Conservation (phyloP, 2,329 filamentous ascomycete species). For the Penicillium capsulatum region DNA sequence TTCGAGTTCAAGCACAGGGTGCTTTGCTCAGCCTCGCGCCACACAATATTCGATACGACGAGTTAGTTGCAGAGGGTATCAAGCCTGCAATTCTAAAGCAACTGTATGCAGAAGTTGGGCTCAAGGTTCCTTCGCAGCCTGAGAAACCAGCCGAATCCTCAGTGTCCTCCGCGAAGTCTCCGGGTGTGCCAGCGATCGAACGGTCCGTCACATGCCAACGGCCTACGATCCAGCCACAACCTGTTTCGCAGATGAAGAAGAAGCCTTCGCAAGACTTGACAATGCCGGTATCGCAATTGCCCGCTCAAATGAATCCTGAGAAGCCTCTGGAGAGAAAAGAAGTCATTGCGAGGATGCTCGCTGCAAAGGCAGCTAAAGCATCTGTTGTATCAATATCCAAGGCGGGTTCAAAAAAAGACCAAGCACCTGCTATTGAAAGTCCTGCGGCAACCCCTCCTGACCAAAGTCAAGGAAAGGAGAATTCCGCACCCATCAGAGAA, state of each 20-base stretch:
- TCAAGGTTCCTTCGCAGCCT: constrained; percentile 39
- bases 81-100: constrained; percentile 58
- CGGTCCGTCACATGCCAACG: background rate
- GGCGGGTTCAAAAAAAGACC: constrained; percentile 8
- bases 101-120: constrained; percentile 65
- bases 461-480: constrained; percentile 21
- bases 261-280: background rate
- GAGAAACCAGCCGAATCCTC: background rate
- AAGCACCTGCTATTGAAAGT: constrained; percentile 5
- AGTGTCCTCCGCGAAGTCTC: background rate
- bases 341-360: constrained; percentile 69
- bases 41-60: constrained; percentile 67
- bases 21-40: constrained; percentile 60
- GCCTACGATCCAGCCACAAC: background rate
- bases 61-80: constrained; percentile 70
- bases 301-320: constrained; percentile 8
- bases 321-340: constrained; percentile 66
- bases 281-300: background rate
- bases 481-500: constrained; percentile 33
- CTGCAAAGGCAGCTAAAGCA: constrained; percentile 62
- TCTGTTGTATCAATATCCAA: constrained; percentile 17
- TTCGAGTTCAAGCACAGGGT: constrained; percentile 54
- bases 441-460: constrained; percentile 6
- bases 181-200: constrained; percentile 6
- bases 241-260: background rate